phyloP scores from a whole-genome alignment of 352 stramenopile genomes.

The Phytopythium cucurbitacearum region DNA sequence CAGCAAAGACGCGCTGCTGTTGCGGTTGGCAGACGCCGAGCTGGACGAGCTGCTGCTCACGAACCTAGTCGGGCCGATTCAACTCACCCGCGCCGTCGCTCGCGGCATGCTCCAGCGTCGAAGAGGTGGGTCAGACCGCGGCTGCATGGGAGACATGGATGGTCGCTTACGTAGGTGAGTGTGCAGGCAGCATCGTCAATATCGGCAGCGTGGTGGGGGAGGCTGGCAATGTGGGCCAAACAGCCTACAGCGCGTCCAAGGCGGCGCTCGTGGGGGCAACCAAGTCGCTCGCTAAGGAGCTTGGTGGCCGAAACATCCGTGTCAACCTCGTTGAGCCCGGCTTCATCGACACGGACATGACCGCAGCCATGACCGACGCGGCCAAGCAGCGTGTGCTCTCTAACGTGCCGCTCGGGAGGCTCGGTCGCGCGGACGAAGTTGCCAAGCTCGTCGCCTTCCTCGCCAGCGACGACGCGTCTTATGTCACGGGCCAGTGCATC shows the following conservation, averaged over 20 bases:
- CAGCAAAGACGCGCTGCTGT: slow-evolving; percentile 64
- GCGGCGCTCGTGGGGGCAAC: slow-evolving; percentile 69
- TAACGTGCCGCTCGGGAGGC: slow-evolving; percentile 53
- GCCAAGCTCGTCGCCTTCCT: slow-evolving; percentile 80
- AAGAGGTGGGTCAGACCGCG: slow-evolving; percentile 8
- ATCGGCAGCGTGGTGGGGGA: slow-evolving; percentile 83
- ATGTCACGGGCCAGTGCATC: slow-evolving; percentile 85
- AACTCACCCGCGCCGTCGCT: slow-evolving; percentile 69
- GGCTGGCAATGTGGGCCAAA: slow-evolving; percentile 69
- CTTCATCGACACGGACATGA: slow-evolving; percentile 86
- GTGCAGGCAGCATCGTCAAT: slow-evolving; percentile 62
- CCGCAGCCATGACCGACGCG: slow-evolving; percentile 41
- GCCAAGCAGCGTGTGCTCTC: slow-evolving; percentile 41
- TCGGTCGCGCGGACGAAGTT: slow-evolving; percentile 68
- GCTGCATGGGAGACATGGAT: neutral
- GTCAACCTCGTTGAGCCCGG: slow-evolving; percentile 87
- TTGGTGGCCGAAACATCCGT: slow-evolving; percentile 78
- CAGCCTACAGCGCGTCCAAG: slow-evolving; percentile 83
- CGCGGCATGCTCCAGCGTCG: slow-evolving; percentile 80
- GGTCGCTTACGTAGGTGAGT: slow-evolving; percentile 2
- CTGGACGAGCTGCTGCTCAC: slow-evolving; percentile 67
- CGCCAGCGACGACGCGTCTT: slow-evolving; percentile 63
- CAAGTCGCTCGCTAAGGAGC: slow-evolving; percentile 79
- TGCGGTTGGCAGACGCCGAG: slow-evolving; percentile 56
- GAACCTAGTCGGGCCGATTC: slow-evolving; percentile 71